A percentile compares a stretch with the other conserved stretches of the same genome.
phyloP scores from a whole-genome alignment of 139 green algal species.

The Coelastrella sp. region DNA sequence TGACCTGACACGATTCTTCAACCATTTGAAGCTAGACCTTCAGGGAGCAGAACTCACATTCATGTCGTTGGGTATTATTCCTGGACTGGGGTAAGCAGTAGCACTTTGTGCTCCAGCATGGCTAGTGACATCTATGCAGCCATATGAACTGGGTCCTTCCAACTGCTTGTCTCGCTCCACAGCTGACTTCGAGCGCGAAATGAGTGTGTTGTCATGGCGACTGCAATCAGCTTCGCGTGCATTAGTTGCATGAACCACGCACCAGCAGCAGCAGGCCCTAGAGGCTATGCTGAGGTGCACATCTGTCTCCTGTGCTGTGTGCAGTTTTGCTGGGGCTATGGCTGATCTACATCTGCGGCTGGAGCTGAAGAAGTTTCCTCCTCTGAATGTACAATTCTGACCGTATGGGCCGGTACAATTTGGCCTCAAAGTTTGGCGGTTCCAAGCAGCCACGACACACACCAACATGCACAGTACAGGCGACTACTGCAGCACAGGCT shows the following conservation, averaged over 20 bases:
- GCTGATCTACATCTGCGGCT: constrained; percentile 44
- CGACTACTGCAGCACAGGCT: too few species aligned
- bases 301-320: neutral
- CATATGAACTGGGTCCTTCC: too few species aligned
- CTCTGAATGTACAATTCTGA: constrained; percentile 56
- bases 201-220: too few species aligned
- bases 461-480: too few species aligned
- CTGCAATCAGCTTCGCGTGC: too few species aligned
- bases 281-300: too few species aligned
- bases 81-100: constrained; percentile 23
- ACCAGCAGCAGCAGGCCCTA: too few species aligned
- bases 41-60: constrained; percentile 54
- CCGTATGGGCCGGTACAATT: too few species aligned
- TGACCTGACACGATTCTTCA: constrained; percentile 52
- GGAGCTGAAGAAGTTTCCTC: constrained; percentile 49
- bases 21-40: constrained; percentile 49
- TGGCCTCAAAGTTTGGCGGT: too few species aligned
- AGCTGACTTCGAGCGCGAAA: too few species aligned
- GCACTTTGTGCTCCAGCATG: neutral
- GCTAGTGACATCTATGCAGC: neutral
- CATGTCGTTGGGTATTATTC: neutral
- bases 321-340: constrained; percentile 37
- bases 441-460: too few species aligned
- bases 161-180: too few species aligned
- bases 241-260: neutral